Evolutionary conservation across 2,329 filamentous ascomycete species (phyloP), one percentile per base, ranked within the genome.

Genomic region (Sporothrix phasma): DNA sequence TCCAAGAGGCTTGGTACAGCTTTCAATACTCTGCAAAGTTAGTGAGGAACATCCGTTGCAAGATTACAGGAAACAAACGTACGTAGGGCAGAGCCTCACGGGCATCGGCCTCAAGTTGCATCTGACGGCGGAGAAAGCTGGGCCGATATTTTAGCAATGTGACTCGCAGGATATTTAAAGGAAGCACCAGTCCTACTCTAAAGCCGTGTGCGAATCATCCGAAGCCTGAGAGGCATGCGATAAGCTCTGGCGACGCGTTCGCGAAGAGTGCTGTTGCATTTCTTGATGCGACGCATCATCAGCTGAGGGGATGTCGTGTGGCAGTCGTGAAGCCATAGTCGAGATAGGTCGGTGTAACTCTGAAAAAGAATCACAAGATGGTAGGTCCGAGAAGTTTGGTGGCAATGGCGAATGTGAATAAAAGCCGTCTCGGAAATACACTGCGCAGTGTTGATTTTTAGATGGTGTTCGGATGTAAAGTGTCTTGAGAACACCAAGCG

Each of bases 31-130:
- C 90, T 95, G 51, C 22, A 61, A 59, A 64, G 73, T 63, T 31
- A 66, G 64, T 13, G 69, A 24, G 54, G 11, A 49, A 41, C 31
- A 29, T 2, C 15, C 22, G 1, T 2, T 37, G 39, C 10, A 39
- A 41, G 15, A 53, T 15, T 19, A n/a, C n/a, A 49, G 15, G n/a
- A 26, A 24, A 26, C 11, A 29, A 6, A 71, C 85, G 71, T 78
- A 95, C 91, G 74, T 96, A 99, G 69, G 94, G 94, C 6, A 99
- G 83, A 66, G 90, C 90, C 80, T 99, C 93, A 70, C 92, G 91
- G 54, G 94, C 94, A 77, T 99, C 94, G 22, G 90, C 90, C 77
- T 99, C 94, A 62, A 99, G 87, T 69, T 88, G 86, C 72, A 97
- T 87, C 74, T 99, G 94, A 63, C 86, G 87, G 70, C 90, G 86